Evolutionary conservation across 78 protist species (phyloP), one percentile per base, ranked within the genome.

Genomic region (Monosiga brevicollis): DNA sequence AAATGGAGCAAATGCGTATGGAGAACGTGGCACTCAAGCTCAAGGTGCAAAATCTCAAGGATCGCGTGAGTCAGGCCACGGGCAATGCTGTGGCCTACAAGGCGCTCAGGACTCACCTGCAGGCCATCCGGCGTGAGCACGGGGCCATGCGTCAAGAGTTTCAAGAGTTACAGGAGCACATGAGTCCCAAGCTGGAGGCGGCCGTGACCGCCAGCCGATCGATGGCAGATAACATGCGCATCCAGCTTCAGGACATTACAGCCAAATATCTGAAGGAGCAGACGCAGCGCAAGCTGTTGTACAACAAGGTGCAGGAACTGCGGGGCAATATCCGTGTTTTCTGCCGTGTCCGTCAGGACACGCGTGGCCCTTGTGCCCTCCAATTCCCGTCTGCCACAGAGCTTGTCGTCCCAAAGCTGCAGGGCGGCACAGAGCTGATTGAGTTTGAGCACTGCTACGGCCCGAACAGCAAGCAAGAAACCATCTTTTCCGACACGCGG

Each of bases 281-380:
- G 26, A 76, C 40, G 40, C 79, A 76, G 79, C 79, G 79, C 11
- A 20, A 36, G 6, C 79, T 76, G 40, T 54, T 76, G 39, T 76
- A 76, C 79, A 76, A 76, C 79, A 76, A 76, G 79, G 26, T 83
- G 71, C 79, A 78, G 72, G 90, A 90, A 78, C 93, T 92, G n/a
- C 79, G 83, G 76, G 95, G 95, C 42, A 92, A 89, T 80, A 88
- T 92, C 77, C 85, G 95, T 24, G 93, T 92, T 32, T 92, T 87
- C 80, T 89, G 92, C 42, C 85, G 95, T 2, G 78, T 90, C 43
- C 83, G 95, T 0, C 95, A n/a, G 55, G 79, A 76, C 54, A 11
- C 37, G 32, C 22, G 40, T 40, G 79, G 79, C 9, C 34, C 42
- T 35, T 11, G 15, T 11, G 79, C 54, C 22, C 35, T 76, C 62